Conservation (phyloP, 1,139 yeast species). For the Fermentozyma sake region DNA sequence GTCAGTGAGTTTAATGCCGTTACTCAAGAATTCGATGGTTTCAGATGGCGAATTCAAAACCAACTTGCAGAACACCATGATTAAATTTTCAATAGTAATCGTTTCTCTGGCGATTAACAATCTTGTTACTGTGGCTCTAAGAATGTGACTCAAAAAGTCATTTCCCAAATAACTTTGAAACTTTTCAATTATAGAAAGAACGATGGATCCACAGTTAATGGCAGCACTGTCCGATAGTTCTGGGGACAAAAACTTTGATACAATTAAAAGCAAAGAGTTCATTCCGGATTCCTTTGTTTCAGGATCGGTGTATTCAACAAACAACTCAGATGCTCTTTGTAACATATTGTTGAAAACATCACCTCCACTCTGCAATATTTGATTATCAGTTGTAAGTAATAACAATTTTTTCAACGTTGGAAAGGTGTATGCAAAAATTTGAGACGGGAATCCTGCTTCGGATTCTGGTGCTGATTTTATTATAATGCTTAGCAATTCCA, state of each 20-base stretch:
- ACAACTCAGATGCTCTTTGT: constrained; percentile 43
- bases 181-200: constrained; percentile 59
- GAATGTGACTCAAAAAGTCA: constrained; percentile 52
- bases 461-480: constrained; percentile 42
- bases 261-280: constrained; percentile 52
- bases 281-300: constrained; percentile 45
- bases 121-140: constrained; percentile 70
- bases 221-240: constrained; percentile 76
- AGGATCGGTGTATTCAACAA: constrained; percentile 37
- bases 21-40: constrained; percentile 55
- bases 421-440: constrained; percentile 47
- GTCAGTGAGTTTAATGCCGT: constrained; percentile 31
- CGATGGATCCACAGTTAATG: constrained; percentile 64
- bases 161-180: constrained; percentile 48
- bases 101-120: constrained; percentile 63
- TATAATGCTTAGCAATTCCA: constrained; percentile 63
- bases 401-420: constrained; percentile 51
- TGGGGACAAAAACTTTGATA: constrained; percentile 70
- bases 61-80: constrained; percentile 72
- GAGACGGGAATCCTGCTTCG: constrained; percentile 40
- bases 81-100: constrained; percentile 69
- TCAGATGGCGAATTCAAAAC: constrained; percentile 57
- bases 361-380: constrained; percentile 72
- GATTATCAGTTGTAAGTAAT: constrained; percentile 63
- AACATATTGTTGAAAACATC: constrained; percentile 67